Evolutionary conservation across 495 filamentous ascomycete genomes (phyloP).

Genomic region (Podospora didyma): DNA sequence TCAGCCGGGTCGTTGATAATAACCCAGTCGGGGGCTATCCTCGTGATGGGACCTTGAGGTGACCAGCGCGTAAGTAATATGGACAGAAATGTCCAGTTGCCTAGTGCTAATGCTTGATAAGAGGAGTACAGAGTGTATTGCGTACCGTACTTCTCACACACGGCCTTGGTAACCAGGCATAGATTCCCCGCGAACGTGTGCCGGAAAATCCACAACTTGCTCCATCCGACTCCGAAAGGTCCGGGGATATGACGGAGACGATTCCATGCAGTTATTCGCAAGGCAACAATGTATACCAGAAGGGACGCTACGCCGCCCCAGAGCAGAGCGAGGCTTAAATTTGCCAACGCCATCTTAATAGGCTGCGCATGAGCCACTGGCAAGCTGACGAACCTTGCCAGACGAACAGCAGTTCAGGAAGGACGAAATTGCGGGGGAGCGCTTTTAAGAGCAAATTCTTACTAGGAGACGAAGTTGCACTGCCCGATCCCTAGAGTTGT

Average conservation of each 20-base stretch:
- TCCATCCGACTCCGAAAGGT: constrained; percentile 6
- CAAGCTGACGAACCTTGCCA: too few relatives aligned
- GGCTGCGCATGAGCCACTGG: too few relatives aligned
- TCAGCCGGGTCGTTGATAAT: constrained; percentile 9
- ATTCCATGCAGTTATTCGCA: not conserved
- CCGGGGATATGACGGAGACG: constrained; percentile 13
- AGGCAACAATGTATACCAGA: not conserved
- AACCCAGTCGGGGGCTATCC: constrained; percentile 12
- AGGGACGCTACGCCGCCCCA: not conserved
- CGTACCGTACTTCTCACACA: constrained; percentile 12
- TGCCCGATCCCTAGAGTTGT: too few relatives aligned
- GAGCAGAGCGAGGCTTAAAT: not conserved
- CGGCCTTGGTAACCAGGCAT: not conserved
- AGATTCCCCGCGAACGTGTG: constrained; percentile 1
- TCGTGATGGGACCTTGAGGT: constrained; percentile 1
- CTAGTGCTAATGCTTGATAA: too few relatives aligned
- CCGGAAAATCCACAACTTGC: constrained; percentile 7
- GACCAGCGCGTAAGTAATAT: not conserved
- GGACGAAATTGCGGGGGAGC: too few relatives aligned
- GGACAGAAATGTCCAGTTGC: not conserved
- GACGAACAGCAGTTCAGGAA: too few relatives aligned
- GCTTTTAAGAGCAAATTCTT: too few relatives aligned
- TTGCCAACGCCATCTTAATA: not conserved
- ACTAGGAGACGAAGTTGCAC: too few relatives aligned
- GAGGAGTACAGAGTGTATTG: too few relatives aligned